Evolutionary conservation across 23 red algal species (phyloP).

Genomic region (Gracilaria caudata): DNA sequence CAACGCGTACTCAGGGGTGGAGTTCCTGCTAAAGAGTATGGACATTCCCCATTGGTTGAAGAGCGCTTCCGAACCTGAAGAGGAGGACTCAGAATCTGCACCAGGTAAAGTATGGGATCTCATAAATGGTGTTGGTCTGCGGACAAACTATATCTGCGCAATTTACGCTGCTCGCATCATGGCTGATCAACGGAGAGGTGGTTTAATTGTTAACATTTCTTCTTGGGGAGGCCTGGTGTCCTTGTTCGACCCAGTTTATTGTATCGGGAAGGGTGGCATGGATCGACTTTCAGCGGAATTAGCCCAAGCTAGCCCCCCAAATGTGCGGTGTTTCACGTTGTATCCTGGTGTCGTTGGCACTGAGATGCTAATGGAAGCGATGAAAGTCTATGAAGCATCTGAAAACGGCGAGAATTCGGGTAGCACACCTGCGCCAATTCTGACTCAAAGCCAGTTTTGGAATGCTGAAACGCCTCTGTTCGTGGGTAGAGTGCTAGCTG

Average conservation of each 20-base stretch:
- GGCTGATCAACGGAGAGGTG: conserved; percentile 14
- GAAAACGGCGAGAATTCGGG: neutral
- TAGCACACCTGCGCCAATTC: neutral
- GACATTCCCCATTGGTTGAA: conserved; percentile 63
- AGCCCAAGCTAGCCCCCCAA: conserved; percentile 18
- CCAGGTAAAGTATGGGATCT: conserved; percentile 70
- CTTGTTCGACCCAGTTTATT: conserved; percentile 71
- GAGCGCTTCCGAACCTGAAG: conserved; percentile 5
- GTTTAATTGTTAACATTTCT: conserved; percentile 69
- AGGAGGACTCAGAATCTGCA: conserved; percentile 17
- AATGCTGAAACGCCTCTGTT: conserved; percentile 70
- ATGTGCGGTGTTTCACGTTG: conserved; percentile 43
- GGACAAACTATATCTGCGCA: conserved; percentile 56
- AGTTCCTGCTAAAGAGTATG: conserved; percentile 2
- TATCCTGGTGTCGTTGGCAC: conserved; percentile 66
- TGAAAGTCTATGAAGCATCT: neutral
- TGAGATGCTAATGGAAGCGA: conserved; percentile 25
- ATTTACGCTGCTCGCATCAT: conserved; percentile 48
- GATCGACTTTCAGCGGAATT: conserved; percentile 65
- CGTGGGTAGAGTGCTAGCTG: conserved; percentile 68
- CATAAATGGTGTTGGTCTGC: conserved; percentile 58
- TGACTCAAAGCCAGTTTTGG: conserved; percentile 28
- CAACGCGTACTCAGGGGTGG: conserved; percentile 69
- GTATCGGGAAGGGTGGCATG: conserved; percentile 48
- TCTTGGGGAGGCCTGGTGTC: conserved; percentile 50